Evolutionary conservation across 164 flowering plant genomes (phyloP).

Genomic region (Houttuynia cordata): DNA sequence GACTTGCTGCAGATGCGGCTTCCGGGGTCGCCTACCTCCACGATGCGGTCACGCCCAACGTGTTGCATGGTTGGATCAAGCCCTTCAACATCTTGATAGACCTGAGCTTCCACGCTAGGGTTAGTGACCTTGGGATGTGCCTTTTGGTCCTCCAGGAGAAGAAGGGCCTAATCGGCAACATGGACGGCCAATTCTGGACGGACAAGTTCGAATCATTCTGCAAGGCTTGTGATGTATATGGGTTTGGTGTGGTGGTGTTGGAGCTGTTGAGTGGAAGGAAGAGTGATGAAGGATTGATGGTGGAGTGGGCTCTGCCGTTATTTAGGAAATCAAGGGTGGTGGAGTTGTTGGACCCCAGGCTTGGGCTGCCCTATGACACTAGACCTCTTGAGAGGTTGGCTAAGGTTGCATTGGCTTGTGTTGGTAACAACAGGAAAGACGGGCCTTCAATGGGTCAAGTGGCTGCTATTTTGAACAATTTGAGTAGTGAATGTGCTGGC

Average conservation of each 20-base stretch:
- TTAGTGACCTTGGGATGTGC: conserved; percentile 61
- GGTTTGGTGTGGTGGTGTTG: conserved; percentile 68
- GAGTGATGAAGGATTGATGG: conserved; percentile 49
- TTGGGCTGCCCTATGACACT: conserved; percentile 27
- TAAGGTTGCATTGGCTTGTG: conserved; percentile 75
- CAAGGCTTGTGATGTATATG: conserved; percentile 73
- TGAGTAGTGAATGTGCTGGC: conserved; percentile 5
- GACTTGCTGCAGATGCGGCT: conserved; percentile 53
- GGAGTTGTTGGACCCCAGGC: conserved; percentile 63
- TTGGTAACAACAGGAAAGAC: conserved; percentile 46
- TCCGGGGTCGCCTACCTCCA: conserved; percentile 63
- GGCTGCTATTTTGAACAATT: conserved; percentile 45
- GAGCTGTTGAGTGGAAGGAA: conserved; percentile 68
- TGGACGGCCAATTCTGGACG: conserved; percentile 60
- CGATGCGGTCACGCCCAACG: conserved; percentile 33
- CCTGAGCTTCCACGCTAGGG: conserved; percentile 32
- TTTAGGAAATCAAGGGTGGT: conserved; percentile 40
- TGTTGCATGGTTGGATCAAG: conserved; percentile 67
- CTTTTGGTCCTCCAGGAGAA: conserved; percentile 45
- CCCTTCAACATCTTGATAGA: conserved; percentile 57
- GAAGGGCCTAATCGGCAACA: conserved; percentile 47
- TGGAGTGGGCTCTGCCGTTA: conserved; percentile 64
- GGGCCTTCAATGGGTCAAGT: conserved; percentile 62
- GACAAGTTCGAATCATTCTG: conserved; percentile 25
- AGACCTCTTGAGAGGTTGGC: conserved; percentile 46